Conservation (phyloP, 2,329 filamentous ascomycete species). For the Hymenoscyphus fraxineus region DNA sequence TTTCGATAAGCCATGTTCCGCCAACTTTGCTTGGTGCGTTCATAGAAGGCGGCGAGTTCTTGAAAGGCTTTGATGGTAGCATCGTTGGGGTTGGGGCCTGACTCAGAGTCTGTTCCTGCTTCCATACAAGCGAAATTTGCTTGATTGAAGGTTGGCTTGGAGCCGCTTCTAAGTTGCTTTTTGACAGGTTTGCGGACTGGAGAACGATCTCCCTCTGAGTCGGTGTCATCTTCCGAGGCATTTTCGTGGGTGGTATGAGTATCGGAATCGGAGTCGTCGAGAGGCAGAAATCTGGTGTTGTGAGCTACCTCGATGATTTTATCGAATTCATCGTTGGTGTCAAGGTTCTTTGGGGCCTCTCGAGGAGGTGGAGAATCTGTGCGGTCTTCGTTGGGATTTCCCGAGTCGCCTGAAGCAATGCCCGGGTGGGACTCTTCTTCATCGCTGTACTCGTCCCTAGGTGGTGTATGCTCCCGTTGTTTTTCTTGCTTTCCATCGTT, state of each 20-base stretch:
- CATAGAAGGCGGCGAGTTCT: conserved; percentile 76
- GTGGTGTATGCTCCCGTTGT: neutral
- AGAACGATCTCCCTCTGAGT: conserved; percentile 35
- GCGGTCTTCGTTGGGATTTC: conserved; percentile 38
- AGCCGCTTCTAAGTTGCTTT: conserved; percentile 7
- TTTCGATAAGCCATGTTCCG: conserved; percentile 71
- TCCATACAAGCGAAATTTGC: conserved; percentile 53
- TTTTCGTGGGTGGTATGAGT: conserved; percentile 27
- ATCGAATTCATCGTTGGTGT: conserved; percentile 54
- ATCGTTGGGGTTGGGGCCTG: conserved; percentile 62
- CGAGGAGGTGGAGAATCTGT: neutral
- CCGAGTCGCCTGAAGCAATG: conserved; percentile 37
- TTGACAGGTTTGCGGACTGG: conserved; percentile 7
- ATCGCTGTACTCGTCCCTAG: neutral
- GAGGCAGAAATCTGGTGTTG: conserved; percentile 56
- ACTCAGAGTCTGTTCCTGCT: conserved; percentile 43
- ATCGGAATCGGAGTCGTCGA: conserved; percentile 40
- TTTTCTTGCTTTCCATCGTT: neutral
- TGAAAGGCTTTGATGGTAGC: conserved; percentile 73
- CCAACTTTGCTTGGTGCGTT: conserved; percentile 72
- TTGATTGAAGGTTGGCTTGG: conserved; percentile 32
- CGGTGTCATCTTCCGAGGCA: conserved; percentile 17
- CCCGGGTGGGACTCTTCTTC: conserved; percentile 4
- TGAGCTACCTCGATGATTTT: conserved; percentile 61
- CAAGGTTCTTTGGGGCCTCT: neutral